Evolutionary conservation across 495 filamentous ascomycete species (phyloP).

Genomic region (Parathielavia hyrcaniae): DNA sequence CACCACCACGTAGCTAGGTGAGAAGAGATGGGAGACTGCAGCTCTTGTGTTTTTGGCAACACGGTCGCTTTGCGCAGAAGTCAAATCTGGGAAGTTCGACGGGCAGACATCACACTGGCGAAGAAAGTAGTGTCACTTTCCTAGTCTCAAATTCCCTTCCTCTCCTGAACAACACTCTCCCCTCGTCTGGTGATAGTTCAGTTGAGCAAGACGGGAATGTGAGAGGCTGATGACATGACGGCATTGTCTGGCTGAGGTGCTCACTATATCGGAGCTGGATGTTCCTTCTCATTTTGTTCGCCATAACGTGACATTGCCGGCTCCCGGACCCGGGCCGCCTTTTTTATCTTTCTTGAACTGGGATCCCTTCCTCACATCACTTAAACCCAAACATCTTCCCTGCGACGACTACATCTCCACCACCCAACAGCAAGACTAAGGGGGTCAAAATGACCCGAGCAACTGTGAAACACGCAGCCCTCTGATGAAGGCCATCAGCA

Average conservation of each 20-base stretch:
- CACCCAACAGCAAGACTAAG: not conserved
- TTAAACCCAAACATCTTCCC: not conserved
- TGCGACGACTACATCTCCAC: not conserved
- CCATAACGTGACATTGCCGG: not conserved
- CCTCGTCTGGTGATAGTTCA: no score
- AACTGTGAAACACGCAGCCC: not conserved
- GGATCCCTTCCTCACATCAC: slow-evolving; percentile 9
- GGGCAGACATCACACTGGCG: not conserved
- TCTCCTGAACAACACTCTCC: no score
- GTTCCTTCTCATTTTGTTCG: not conserved
- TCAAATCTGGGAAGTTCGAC: not conserved
- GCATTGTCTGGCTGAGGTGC: not conserved
- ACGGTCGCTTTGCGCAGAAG: not conserved
- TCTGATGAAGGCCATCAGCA: no score
- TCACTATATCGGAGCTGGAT: not conserved
- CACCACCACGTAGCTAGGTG: not conserved
- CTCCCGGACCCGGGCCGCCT: not conserved
- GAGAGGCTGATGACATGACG: slow-evolving; percentile 7
- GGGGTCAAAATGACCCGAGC: not conserved
- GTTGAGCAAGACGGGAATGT: no score
- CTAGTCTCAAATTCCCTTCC: no score
- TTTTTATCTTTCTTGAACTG: slow-evolving; percentile 5
- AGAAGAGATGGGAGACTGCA: not conserved
- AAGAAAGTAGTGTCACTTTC: not conserved
- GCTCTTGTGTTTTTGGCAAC: not conserved